Evolutionary conservation across 2,329 filamentous ascomycete species (phyloP), one percentile per base, ranked within the genome.

Genomic region (Rhexocercosporidium sp.): DNA sequence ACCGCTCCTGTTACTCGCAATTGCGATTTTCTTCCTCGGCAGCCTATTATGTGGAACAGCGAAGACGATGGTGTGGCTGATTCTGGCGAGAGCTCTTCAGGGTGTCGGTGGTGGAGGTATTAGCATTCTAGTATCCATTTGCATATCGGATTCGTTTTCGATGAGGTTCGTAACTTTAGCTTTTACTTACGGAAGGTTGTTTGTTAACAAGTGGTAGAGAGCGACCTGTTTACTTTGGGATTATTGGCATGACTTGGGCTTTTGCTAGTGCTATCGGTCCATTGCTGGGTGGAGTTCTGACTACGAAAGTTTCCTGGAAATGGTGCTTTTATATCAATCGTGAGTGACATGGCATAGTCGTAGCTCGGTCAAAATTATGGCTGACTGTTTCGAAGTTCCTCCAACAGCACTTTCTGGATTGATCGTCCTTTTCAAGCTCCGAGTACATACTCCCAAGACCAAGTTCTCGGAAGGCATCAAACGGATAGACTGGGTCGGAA

Each of bases 21-120:
- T 89, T 66, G 78, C 83, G 20, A 78, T 89, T 27, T 92, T 91
- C 79, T 83, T 91, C 64, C 77, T 88, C 18, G 88, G 87, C 27
- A 88, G 86, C 39, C 77, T 90, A 62, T 80, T 91, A n/a, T 86
- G 86, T 46, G 88, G 83, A 1, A 73, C 89, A 29, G 81, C 86
- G 8, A 81, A 82, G 64, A 87, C 82, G 69, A 86, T 90, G 71
- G 80, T 83, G 31, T 89, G 90, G 85, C 81, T 91, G 41, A 84
- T 91, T 64, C 83, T 82, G 3, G 87, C 86, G 22, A 80, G 89
- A 74, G 85, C 85, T 0, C 80, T 91, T 41, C 89, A 91, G 74
- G 89, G 89, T 72, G 81, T 86, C 47, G 89, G 87, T 11, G 87
- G 86, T 41, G 89, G 89, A 64, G 89, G 88, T 3, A 78, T 91